These are phyloP conservation scores for Trametes cubensis DNA, from an alignment of 768 basidiomycete species.

Conservation along the genomic window DNA sequence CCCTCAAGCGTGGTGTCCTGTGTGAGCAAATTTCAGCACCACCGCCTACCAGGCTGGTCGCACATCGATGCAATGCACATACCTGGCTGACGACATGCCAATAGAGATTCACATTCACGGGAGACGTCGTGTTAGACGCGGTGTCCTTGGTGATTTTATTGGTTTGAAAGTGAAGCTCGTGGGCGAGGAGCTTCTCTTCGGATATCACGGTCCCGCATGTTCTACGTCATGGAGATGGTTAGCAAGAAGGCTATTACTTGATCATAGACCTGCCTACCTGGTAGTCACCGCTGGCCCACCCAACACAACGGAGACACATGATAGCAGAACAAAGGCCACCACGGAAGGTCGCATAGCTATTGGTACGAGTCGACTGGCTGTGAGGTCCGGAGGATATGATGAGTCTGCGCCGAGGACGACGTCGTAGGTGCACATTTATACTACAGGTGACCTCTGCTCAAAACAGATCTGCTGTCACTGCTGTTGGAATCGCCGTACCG, in stretches of 20 bases:
- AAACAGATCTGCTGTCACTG: background rate
- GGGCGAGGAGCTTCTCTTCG: conserved; percentile 37
- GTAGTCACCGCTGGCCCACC: conserved; percentile 35
- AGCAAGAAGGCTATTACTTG: too few species aligned
- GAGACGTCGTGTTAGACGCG: conserved; percentile 12
- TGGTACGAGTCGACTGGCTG: conserved; percentile 9
- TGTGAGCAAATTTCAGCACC: background rate
- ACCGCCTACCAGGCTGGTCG: background rate
- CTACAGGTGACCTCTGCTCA: too few species aligned
- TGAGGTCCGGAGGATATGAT: background rate
- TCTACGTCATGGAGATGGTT: conserved; percentile 24
- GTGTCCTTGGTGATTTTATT: conserved; percentile 37
- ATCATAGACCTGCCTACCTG: background rate
- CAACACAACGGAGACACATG: conserved; percentile 32
- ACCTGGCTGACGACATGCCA: conserved; percentile 46
- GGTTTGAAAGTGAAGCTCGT: conserved; percentile 46
- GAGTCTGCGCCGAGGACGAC: background rate
- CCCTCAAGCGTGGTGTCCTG: conserved; percentile 40
- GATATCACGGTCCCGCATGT: conserved; percentile 44
- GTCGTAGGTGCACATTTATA: too few species aligned
- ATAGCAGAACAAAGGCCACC: conserved; percentile 31
- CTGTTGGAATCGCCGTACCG: background rate
- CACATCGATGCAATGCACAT: conserved; percentile 4
- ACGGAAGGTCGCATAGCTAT: background rate
- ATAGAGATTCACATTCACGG: conserved; percentile 40